Percentiles rank a stretch among this genome's conserved stretches.
Evolutionary conservation across 2,329 filamentous ascomycete genomes (phyloP).

Genomic region (Plectosphaerella cucumerina): DNA sequence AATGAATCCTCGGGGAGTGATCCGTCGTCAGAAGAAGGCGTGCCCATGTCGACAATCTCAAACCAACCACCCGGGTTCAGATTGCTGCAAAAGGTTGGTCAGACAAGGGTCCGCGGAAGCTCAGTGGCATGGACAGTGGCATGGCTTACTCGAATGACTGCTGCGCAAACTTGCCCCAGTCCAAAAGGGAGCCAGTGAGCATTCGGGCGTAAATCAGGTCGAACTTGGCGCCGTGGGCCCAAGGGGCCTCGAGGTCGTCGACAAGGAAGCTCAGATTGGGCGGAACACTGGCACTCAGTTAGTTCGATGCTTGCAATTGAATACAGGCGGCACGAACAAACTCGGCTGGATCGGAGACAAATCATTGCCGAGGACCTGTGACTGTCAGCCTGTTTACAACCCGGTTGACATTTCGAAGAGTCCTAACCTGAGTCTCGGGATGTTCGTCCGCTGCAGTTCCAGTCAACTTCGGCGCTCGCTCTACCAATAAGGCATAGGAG

Average conservation of each 20-base stretch:
- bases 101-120: neutral
- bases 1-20: conserved; percentile 21
- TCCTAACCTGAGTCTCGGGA: neutral
- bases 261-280: conserved; percentile 45
- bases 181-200: conserved; percentile 28
- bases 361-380: too few relatives aligned
- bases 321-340: conserved; percentile 19
- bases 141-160: conserved; percentile 26
- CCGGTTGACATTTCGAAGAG: too few relatives aligned
- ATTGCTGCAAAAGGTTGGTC: conserved; percentile 13
- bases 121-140: neutral
- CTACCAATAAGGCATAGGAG: neutral
- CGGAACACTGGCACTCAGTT: conserved; percentile 29
- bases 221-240: conserved; percentile 32
- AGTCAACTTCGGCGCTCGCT: neutral
- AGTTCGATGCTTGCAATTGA: neutral
- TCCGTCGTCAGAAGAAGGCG: conserved; percentile 36
- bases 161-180: conserved; percentile 29
- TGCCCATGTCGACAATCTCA: conserved; percentile 37
- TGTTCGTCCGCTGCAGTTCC: neutral
- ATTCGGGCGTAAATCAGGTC: conserved; percentile 37
- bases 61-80: conserved; percentile 40
- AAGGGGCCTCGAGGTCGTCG: conserved; percentile 36
- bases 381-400: too few relatives aligned
- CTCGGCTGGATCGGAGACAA: conserved; percentile 34